phyloP scores from a whole-genome alignment of 2,329 filamentous ascomycete species.

The Stagonosporopsis chrysanthemi region DNA sequence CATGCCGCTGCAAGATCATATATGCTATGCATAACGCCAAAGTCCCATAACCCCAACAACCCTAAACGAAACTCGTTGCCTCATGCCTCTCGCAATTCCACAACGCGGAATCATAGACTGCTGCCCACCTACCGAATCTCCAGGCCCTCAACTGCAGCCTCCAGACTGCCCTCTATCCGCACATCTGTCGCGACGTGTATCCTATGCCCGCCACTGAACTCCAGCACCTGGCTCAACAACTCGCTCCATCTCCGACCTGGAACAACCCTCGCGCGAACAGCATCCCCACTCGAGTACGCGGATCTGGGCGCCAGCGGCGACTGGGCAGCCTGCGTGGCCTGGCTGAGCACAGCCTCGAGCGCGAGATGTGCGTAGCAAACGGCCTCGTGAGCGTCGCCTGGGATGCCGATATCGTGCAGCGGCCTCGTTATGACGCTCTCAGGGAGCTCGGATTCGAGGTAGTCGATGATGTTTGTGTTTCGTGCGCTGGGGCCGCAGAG shows the following conservation, averaged over 20 bases:
- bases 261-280: slow-evolving; percentile 17
- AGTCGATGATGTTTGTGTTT: slow-evolving; percentile 65
- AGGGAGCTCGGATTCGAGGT: slow-evolving; percentile 60
- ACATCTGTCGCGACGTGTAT: slow-evolving; percentile 14
- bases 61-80: not conserved
- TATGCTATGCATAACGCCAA: too few relatives aligned
- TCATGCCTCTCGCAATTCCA: not conserved
- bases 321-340: slow-evolving; percentile 2
- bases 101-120: not conserved
- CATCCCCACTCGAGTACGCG: not conserved
- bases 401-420: slow-evolving; percentile 66
- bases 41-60: not conserved
- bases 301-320: not conserved
- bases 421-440: slow-evolving; percentile 58
- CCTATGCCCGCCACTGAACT: slow-evolving; percentile 24
- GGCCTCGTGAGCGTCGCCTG: slow-evolving; percentile 65
- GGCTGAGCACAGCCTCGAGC: slow-evolving; percentile 58
- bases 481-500: slow-evolving; percentile 67
- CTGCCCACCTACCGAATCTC: not conserved
- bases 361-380: slow-evolving; percentile 68
- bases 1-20: too few relatives aligned
- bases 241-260: slow-evolving; percentile 28
- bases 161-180: slow-evolving; percentile 7
- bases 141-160: slow-evolving; percentile 6
- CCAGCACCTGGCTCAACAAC: slow-evolving; percentile 15